phyloP scores from a whole-genome alignment of 75 land plant species.

The Pinus albicaulis region DNA sequence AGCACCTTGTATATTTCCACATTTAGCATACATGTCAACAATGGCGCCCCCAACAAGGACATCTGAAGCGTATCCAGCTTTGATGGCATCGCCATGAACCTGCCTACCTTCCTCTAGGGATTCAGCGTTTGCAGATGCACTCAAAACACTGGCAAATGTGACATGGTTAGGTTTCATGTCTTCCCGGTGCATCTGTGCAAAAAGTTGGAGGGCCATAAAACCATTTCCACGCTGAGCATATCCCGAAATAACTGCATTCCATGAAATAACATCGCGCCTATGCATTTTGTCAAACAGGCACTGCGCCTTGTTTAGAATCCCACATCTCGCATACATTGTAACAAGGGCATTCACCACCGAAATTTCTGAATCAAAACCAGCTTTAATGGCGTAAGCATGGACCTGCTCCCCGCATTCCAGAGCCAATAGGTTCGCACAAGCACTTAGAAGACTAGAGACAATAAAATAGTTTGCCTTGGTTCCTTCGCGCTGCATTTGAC shows the following conservation, averaged over 20 bases:
- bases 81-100: constrained; percentile 24
- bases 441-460: constrained; percentile 57
- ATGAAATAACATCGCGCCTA: constrained; percentile 58
- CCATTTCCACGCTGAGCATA: constrained; percentile 47
- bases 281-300: constrained; percentile 54
- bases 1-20: constrained; percentile 31
- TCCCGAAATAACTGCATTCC: constrained; percentile 62
- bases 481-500: constrained; percentile 25
- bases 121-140: constrained; percentile 68
- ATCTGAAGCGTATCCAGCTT: constrained; percentile 17
- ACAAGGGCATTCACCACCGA: constrained; percentile 70
- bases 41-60: constrained; percentile 25
- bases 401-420: constrained; percentile 49
- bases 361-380: constrained; percentile 45
- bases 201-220: constrained; percentile 49
- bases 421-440: constrained; percentile 57
- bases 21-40: constrained; percentile 43
- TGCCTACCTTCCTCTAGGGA: constrained; percentile 51
- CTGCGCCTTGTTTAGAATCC: constrained; percentile 61
- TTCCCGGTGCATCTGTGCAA: constrained; percentile 34
- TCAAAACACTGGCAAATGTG: constrained; percentile 72
- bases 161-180: constrained; percentile 37
- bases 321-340: constrained; percentile 56
- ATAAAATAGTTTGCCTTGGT: constrained; percentile 54
- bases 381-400: constrained; percentile 40